Evolutionary conservation across 805 yeast genomes (phyloP).

Genomic region (Candida morakotiae): DNA sequence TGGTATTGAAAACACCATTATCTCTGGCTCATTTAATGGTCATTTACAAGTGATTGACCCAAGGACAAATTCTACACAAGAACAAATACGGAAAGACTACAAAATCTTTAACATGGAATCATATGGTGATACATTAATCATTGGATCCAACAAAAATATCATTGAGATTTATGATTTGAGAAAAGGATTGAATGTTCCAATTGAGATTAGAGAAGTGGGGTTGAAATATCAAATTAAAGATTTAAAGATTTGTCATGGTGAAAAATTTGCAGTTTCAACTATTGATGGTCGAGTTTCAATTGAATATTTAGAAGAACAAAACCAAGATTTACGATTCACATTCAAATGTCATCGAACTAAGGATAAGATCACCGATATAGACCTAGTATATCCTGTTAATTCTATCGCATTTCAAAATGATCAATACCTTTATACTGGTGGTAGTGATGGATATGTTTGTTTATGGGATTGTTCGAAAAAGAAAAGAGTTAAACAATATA

Average conservation of each 20-base stretch:
- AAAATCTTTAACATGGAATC: conserved; percentile 66
- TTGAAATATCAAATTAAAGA: conserved; percentile 62
- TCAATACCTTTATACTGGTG: conserved; percentile 46
- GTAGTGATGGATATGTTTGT: conserved; percentile 48
- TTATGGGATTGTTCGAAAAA: conserved; percentile 47
- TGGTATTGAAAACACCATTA: conserved; percentile 25
- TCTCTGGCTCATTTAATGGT: conserved; percentile 65
- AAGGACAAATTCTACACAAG: conserved; percentile 9
- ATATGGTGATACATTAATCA: conserved; percentile 38
- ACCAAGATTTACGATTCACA: conserved; percentile 55
- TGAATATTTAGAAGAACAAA: conserved; percentile 55
- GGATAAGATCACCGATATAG: conserved; percentile 36
- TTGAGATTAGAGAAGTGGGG: conserved; percentile 57
- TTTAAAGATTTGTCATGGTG: conserved; percentile 47
- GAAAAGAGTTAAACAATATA: conserved; percentile 41
- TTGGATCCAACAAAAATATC: conserved; percentile 50
- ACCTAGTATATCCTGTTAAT: conserved; percentile 52
- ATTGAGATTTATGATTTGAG: conserved; percentile 54
- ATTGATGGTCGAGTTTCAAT: conserved; percentile 82
- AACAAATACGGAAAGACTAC: conserved; percentile 8
- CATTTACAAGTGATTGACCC: conserved; percentile 45
- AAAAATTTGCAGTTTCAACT: conserved; percentile 65
- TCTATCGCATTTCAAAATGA: conserved; percentile 36
- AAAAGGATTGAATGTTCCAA: conserved; percentile 36
- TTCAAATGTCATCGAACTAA: conserved; percentile 71